Conservation (phyloP, 1,139 yeast species). For the Neolecta irregularis region DNA sequence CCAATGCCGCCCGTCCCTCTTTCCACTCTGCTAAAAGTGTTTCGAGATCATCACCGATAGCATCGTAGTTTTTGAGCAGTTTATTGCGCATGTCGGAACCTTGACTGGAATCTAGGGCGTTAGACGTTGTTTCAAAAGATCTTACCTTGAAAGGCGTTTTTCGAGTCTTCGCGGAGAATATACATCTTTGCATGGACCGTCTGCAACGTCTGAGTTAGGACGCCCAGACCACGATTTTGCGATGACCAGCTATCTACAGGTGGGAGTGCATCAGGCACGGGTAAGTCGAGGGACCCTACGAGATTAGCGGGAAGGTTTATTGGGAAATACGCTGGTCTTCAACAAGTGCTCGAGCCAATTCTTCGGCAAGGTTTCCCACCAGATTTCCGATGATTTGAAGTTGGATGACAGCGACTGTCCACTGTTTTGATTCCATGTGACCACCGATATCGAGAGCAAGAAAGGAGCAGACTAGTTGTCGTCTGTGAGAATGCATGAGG, state of each 20-base stretch:
- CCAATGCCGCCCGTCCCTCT: slow-evolving; percentile 16
- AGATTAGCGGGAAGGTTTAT: not conserved
- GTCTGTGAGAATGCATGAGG: slow-evolving; percentile 27
- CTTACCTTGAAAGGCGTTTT: slow-evolving; percentile 15
- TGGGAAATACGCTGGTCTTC: slow-evolving; percentile 10
- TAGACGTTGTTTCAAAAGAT: slow-evolving; percentile 10
- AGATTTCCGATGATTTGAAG: slow-evolving; percentile 20
- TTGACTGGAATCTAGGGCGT: not conserved
- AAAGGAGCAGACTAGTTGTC: slow-evolving; percentile 29
- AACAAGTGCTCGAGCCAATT: slow-evolving; percentile 19
- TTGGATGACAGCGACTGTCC: slow-evolving; percentile 24
- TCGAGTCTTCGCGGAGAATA: slow-evolving; percentile 20
- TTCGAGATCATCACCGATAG: slow-evolving; percentile 22
- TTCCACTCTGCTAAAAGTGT: slow-evolving; percentile 23
- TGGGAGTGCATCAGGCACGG: slow-evolving; percentile 1
- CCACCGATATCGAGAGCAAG: slow-evolving; percentile 26
- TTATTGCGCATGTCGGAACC: slow-evolving; percentile 7
- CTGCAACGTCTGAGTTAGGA: slow-evolving; percentile 21
- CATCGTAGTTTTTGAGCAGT: slow-evolving; percentile 19
- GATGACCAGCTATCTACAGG: slow-evolving; percentile 15
- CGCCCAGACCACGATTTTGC: slow-evolving; percentile 17
- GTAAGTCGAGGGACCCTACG: not conserved
- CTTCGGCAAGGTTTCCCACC: slow-evolving; percentile 19
- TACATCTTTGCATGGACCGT: slow-evolving; percentile 26
- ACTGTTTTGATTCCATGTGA: slow-evolving; percentile 20